Evolutionary conservation across 2,329 filamentous ascomycete species (phyloP).

Genomic region (Fusarium brevicatenulatum): DNA sequence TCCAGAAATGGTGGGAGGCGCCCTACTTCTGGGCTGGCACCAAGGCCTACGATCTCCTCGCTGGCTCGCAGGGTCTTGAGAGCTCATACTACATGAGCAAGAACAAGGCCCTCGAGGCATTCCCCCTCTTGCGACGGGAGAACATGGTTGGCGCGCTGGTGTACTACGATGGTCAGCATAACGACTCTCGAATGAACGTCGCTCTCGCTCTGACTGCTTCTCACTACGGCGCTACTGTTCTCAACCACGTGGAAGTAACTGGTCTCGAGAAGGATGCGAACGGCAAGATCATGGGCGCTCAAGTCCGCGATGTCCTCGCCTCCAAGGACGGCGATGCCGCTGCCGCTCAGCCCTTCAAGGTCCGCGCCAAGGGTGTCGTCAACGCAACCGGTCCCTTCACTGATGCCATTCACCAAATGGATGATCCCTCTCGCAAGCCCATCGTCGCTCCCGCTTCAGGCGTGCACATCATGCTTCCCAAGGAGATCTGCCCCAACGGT

Average conservation of each 20-base stretch:
- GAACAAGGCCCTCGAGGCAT: conserved; percentile 79
- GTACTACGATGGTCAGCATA: conserved; percentile 89
- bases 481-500: conserved; percentile 79
- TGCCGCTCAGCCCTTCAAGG: conserved; percentile 65
- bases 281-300: conserved; percentile 76
- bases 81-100: conserved; percentile 84
- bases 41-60: conserved; percentile 84
- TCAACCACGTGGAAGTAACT: conserved; percentile 85
- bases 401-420: conserved; percentile 82
- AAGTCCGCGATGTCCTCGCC: conserved; percentile 66
- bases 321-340: conserved; percentile 67
- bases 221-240: conserved; percentile 80
- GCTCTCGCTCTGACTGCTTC: conserved; percentile 83
- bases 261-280: conserved; percentile 74
- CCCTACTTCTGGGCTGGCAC: conserved; percentile 77
- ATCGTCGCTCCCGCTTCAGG: conserved; percentile 85
- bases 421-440: conserved; percentile 73
- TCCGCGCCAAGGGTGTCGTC: conserved; percentile 82
- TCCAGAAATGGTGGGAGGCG: conserved; percentile 85
- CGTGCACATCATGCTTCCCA: conserved; percentile 84
- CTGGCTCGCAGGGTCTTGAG: conserved; percentile 84
- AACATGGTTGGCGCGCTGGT: conserved; percentile 81
- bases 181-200: conserved; percentile 89
- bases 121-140: conserved; percentile 80
- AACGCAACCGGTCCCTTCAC: conserved; percentile 87